phyloP scores from a whole-genome alignment of 1,139 yeast species.

The Petasospora rhodanensis region DNA sequence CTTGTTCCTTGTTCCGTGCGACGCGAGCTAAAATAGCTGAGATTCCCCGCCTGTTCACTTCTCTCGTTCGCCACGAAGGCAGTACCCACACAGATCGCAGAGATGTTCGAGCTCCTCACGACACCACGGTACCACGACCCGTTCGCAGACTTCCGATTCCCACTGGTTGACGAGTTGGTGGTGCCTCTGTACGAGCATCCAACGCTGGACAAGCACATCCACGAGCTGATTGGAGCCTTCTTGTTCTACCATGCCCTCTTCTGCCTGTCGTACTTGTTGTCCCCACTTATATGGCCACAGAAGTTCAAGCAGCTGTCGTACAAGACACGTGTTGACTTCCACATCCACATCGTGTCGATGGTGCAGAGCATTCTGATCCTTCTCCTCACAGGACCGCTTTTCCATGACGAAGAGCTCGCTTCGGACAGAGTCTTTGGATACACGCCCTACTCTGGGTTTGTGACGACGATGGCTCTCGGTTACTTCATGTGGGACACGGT shows the following conservation, averaged over 20 bases:
- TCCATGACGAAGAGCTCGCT: constrained; percentile 48
- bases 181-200: constrained; percentile 22
- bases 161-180: constrained; percentile 26
- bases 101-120: too few species aligned
- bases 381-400: constrained; percentile 51
- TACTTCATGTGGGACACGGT: constrained; percentile 90
- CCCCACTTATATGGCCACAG: constrained; percentile 39
- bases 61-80: too few species aligned
- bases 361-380: constrained; percentile 65
- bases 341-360: constrained; percentile 78
- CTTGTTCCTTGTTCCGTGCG: too few species aligned
- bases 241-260: constrained; percentile 38
- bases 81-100: too few species aligned
- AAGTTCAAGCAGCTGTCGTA: constrained; percentile 40
- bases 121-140: constrained; percentile 29
- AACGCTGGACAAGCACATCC: constrained; percentile 38
- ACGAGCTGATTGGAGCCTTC: constrained; percentile 38
- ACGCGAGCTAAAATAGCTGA: too few species aligned
- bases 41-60: too few species aligned
- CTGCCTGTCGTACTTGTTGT: constrained; percentile 34
- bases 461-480: constrained; percentile 69
- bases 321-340: constrained; percentile 60
- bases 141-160: constrained; percentile 23
- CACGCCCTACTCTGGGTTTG: constrained; percentile 71
- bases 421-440: constrained; percentile 53